Base-by-base conservation (phyloP, 495 filamentous ascomycete species). In the Penicillium cataractarum region DNA sequence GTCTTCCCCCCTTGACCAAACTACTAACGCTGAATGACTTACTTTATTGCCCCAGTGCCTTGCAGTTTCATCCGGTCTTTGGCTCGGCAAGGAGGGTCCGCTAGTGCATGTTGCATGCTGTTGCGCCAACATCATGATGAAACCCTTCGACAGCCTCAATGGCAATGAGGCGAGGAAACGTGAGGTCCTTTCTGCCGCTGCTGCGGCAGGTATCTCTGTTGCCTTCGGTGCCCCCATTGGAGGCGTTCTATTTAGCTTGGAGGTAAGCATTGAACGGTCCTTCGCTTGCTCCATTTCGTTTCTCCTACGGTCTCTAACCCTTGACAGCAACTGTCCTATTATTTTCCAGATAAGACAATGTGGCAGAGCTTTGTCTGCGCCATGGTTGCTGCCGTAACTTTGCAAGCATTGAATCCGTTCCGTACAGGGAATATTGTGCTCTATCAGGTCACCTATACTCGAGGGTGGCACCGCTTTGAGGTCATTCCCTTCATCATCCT, bases 331-430 rank as follows among this genome's bases (percentile, higher is more conserved):
- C 78, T 99, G 13, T 96, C 92, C 2, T 99, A 98, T 78, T 99
- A 98, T 74, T 99, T 99, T 65, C 95, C 95, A 1, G 95, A 99
- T 70, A 98, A 97, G 73, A 97, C 95, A 1, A 99, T 99, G 95
- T 99, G 95, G 95, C 94, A 97, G 71, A 96, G 92, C 71, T 98
- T 99, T 76, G 95, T 99, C 19, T 97, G 94, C 68, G 95, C 95
- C 68, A 98, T 98, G 93, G 90, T 97, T 12, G 95, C 95, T 17
- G 93, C 96, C 17, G 92, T 98, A 9, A 92, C 92, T 17, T 76
- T 99, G 29, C 94, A 99, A 73, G 91, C 91, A 31, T 84, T 97
- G 58, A 93, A 99, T 71, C 95, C 95, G 13, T 98, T 98, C 74
- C 85, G 95, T 42, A 97, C 94, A 4, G 95, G 96, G 21, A 97